Evolutionary conservation across 805 yeast genomes (phyloP), one percentile per base, ranked within the genome.

Genomic region (Nakazawaea siamensis): DNA sequence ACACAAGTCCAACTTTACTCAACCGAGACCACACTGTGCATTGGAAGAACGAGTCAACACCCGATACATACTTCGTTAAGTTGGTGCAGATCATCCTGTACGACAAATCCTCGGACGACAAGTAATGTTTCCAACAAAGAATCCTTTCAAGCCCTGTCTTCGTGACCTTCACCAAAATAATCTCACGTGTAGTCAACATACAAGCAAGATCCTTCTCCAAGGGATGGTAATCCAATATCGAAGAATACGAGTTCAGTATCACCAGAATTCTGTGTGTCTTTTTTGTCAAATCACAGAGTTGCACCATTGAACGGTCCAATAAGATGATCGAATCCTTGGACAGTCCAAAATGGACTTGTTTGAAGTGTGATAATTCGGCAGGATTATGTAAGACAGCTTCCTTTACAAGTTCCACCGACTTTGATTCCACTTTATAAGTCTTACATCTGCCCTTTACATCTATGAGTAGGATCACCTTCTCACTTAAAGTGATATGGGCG

Each of bases 61-160:
- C 27, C 6, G 14, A 25, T 26, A 27, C 27, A 11, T 31, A 18
- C 21, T 9, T 33, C 16, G 17, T 32, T 31, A 33, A 21, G 29
- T n/a, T 37, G 28, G 55, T 49, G 2, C 66, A n/a, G n/a, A n/a
- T n/a, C n/a, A n/a, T n/a, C n/a, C 51, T 57, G 36, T 77, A 44
- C 0, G 84, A 65, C 1, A 69, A 66, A 44, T 84, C 94, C 1
- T 51, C 43, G 6, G 68, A 62, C 28, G 68, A 66, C 16, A 81
- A 53, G 40, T 58, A 70, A 52, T 86, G 95, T 41, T 77, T 80
- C 88, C 94, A 82, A 0, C 88, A 70, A 1, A 85, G 47, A 2
- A 72, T 40, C 38, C 81, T 63, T 20, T 55, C 55, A n/a, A 73
- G 48, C 48, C 1, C 39, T 10, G 57, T 54, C 12, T 43, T 35